A percentile compares a stretch with the other conserved stretches of the same genome.
These are phyloP conservation scores for Malus sieversii DNA, from an alignment of 306 rosid genomes.

Conservation along the genomic window DNA sequence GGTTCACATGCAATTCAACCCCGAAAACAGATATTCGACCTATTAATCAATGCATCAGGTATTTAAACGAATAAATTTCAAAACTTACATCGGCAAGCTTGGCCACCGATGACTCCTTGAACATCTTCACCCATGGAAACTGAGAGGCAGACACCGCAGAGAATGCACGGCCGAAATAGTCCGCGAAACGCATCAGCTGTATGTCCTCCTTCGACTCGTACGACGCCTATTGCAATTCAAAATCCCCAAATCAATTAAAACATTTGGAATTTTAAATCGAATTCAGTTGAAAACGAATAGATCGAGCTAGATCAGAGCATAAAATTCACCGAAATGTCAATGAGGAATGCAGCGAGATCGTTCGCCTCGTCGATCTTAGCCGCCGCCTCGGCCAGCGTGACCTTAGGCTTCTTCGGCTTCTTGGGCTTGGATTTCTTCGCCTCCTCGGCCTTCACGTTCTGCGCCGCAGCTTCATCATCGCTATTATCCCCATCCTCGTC, in stretches of 20 bases:
- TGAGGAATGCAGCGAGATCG: conserved; percentile 54
- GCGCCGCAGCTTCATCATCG: conserved; percentile 37
- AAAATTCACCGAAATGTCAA: conserved; percentile 53
- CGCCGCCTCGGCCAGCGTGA: conserved; percentile 79
- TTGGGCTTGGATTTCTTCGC: conserved; percentile 74
- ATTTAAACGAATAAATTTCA: not conserved
- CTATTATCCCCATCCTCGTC: conserved; percentile 44
- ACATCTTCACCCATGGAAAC: conserved; percentile 88
- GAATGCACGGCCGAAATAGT: conserved; percentile 80
- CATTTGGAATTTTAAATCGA: not conserved
- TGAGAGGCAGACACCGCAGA: conserved; percentile 68
- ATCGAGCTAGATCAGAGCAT: conserved; percentile 35
- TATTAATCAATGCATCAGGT: not conserved
- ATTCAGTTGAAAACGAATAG: conserved; percentile 19
- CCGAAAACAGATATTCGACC: not conserved
- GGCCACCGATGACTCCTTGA: conserved; percentile 69
- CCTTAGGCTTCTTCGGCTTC: conserved; percentile 86
- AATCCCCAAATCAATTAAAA: not conserved
- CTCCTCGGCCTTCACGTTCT: conserved; percentile 50
- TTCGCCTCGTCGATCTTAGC: conserved; percentile 60
- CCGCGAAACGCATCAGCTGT: conserved; percentile 82
- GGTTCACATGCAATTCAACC: not conserved
- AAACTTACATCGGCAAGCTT: conserved; percentile 83
- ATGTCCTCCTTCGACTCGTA: conserved; percentile 58
- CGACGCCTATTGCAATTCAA: conserved; percentile 33